A percentile compares a stretch with the other conserved stretches of the same genome.
phyloP scores from a whole-genome alignment of 495 filamentous ascomycete species.

The Talaromyces proteolyticus region DNA sequence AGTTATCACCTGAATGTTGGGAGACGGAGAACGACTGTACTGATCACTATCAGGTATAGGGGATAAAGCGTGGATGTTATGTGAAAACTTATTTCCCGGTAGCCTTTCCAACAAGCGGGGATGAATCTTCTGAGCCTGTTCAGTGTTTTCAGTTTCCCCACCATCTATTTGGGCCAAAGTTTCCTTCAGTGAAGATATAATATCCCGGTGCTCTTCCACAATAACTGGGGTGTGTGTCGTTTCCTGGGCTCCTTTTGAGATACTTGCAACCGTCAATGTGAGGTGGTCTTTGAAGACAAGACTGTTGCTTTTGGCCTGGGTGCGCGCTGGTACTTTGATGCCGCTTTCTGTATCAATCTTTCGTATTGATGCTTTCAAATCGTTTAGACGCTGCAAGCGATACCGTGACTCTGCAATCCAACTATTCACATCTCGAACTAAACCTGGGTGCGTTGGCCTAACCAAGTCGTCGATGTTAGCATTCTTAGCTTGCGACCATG shows the following conservation, averaged over 20 bases:
- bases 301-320: constrained; percentile 13
- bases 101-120: not conserved
- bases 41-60: constrained; percentile 1
- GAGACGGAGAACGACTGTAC: not conserved
- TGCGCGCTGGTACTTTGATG: constrained; percentile 5
- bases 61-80: not conserved
- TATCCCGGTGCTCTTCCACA: constrained; percentile 39
- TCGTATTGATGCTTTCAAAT: constrained; percentile 45
- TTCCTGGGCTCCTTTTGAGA: constrained; percentile 32
- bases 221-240: constrained; percentile 35
- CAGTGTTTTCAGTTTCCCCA: constrained; percentile 15
- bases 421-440: constrained; percentile 55
- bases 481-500: constrained; percentile 57
- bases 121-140: not conserved
- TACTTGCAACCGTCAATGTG: constrained; percentile 33
- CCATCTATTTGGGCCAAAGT: constrained; percentile 47
- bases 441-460: constrained; percentile 23
- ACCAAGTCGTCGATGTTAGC: constrained; percentile 47
- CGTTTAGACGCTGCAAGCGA: constrained; percentile 65
- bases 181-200: constrained; percentile 53
- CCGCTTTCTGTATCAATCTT: constrained; percentile 13
- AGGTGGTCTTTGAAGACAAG: constrained; percentile 32
- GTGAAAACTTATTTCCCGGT: not conserved
- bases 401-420: constrained; percentile 55
- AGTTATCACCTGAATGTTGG: constrained; percentile 1